Evolutionary conservation across 2,329 filamentous ascomycete genomes (phyloP).

Genomic region (Leptoxyphium fumago): DNA sequence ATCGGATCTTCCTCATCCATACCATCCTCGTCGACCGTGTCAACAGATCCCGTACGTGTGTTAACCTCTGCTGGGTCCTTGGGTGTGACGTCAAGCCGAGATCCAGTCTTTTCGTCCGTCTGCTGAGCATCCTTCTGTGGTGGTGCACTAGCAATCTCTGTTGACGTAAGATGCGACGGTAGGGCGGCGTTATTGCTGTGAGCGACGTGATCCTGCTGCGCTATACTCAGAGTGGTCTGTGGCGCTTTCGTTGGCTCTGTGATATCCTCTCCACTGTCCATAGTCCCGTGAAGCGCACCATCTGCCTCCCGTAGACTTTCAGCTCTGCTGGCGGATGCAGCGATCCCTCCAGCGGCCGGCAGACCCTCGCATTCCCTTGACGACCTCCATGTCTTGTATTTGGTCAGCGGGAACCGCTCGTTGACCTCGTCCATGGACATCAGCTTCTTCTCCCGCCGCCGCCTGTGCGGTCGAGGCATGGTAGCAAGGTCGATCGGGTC

Average conservation of each 20-base stretch:
- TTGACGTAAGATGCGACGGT: background rate
- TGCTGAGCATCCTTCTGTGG: conserved; percentile 4
- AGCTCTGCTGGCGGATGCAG: conserved; percentile 55
- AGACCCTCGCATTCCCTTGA: conserved; percentile 70
- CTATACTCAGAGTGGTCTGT: conserved; percentile 25
- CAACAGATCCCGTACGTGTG: conserved; percentile 19
- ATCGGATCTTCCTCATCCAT: conserved; percentile 71
- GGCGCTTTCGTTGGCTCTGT: conserved; percentile 9
- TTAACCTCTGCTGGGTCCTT: conserved; percentile 8
- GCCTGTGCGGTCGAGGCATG: conserved; percentile 72
- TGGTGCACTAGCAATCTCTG: background rate
- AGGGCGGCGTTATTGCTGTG: background rate
- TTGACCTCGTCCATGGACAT: conserved; percentile 99
- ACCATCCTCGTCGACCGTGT: conserved; percentile 44
- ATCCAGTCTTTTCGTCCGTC: conserved; percentile 18
- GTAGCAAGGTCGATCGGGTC: conserved; percentile 78
- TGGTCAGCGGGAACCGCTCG: conserved; percentile 84
- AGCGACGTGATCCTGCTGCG: conserved; percentile 30
- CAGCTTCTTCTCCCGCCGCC: conserved; percentile 89
- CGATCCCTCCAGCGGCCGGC: conserved; percentile 70
- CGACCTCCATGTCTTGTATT: conserved; percentile 92
- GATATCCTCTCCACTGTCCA: conserved; percentile 15
- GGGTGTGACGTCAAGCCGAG: conserved; percentile 19
- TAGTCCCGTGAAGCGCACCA: conserved; percentile 13
- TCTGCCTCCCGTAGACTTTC: conserved; percentile 57